Evolutionary conservation across 2,329 filamentous ascomycete species (phyloP).

Genomic region (Ceratocystis alfenasii): DNA sequence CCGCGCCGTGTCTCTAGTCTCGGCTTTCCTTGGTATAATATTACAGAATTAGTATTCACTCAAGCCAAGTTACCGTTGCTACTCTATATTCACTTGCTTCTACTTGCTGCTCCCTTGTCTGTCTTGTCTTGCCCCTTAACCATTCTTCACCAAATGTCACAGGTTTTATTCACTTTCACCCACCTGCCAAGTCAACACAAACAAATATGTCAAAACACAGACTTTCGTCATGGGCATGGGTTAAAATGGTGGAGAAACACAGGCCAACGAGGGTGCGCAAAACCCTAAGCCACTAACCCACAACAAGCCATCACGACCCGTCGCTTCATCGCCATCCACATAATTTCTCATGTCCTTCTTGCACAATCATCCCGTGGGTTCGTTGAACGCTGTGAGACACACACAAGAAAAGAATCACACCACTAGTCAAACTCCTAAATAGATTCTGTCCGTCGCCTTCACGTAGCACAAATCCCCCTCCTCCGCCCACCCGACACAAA

Average conservation of each 20-base stretch:
- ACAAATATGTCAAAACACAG: not conserved
- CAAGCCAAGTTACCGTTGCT: not conserved
- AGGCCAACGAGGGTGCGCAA: too few relatives aligned
- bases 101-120: not conserved
- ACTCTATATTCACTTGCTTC: not conserved
- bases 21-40: not conserved
- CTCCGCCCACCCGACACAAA: not conserved
- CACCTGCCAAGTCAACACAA: not conserved
- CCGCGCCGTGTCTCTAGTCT: not conserved
- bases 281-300: too few relatives aligned
- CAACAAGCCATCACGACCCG: too few relatives aligned
- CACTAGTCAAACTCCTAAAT: not conserved
- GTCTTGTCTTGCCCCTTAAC: not conserved
- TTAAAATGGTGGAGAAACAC: not conserved
- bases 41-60: not conserved
- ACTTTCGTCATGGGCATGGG: conserved; percentile 4
- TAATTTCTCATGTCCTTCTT: not conserved
- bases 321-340: too few relatives aligned
- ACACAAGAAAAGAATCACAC: not conserved
- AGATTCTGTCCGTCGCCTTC: not conserved
- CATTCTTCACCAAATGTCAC: not conserved
- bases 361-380: not conserved
- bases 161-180: not conserved
- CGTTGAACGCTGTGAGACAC: not conserved
- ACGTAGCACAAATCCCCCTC: not conserved